Base-by-base conservation (phyloP, 1,284 basidiomycete genomes). In the Ganoderma sp. region DNA sequence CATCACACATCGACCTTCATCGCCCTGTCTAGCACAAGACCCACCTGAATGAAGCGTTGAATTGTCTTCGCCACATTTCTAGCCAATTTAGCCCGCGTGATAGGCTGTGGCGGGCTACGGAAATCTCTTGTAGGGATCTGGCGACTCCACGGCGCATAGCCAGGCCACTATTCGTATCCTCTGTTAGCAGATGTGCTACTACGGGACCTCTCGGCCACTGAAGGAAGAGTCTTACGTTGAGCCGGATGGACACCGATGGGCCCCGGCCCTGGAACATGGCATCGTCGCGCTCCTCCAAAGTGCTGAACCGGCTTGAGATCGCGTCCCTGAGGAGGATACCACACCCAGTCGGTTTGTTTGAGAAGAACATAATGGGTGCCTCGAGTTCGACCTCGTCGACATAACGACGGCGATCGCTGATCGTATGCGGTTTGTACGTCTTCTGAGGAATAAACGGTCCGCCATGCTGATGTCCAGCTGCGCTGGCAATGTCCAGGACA, bases 121-220 rank as follows among this genome's bases (percentile, higher is more conserved):
- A 92, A 93, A 78, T 93, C 90, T 77, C 87, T 87, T 0, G 91
- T 93, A 9, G 91, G 91, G 68, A 93, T 93, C 75, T 93, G 91
- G 65, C 88, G 84, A 67, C 88, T 90, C 90, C 90, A 93, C 52
- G 86, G 82, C n/a, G 85, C 80, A 73, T 92, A 92, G 0, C 91
- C 90, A 7, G 90, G 90, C 91, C 91, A 93, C 90, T 92, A 70
- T 62, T 70, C 34, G 52, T 15, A 50, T 48, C 14, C 17, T 37
- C 67, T 42, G 37, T 63, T 45, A 64, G 43, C 39, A 37, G 22
- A 8, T 56, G 52, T 10, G 3, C 25, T 15, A n/a, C 39, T 22
- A 25, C 62, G 42, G 8, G 9, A 37, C 7, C 17, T 62, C 32
- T 28, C 37, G 12, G 39, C 48, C 12, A 7, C 3, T 17, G 56